Base-by-base conservation (phyloP, 345 rosid genomes). In the Camelina hispida region DNA sequence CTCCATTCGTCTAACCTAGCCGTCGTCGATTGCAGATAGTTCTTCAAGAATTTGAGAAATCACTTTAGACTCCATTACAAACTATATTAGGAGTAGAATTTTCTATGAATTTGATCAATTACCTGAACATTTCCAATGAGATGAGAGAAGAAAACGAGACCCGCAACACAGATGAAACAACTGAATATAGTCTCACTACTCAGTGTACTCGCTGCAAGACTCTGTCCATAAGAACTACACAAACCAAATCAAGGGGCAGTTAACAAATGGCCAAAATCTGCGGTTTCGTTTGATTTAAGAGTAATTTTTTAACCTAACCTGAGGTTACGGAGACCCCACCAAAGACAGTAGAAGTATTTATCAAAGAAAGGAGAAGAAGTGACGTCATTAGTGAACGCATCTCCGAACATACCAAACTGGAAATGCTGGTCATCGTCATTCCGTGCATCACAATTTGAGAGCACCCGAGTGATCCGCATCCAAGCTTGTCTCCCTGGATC, bases 1-100 rank as follows among this genome's bases (percentile, higher is more conserved):
- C 96, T 90, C 97, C 98, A 93, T 71, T 93, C 98, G 44, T 93
- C 97, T 59, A 88, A 51, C 83, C 95, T 89, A 15, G 89, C 90
- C 17, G 89, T 79, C 37, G 95, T 83, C n/a, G 98, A 90, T 93
- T 88, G 88, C 77, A 93, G 83, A 77, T 88, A 90, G 46, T 83
- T 84, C 98, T 88, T 77, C 77, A 78, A 71, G 46, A 77, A 13
- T 22, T 14, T 47, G 48, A 57, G 40, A 73, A 70, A 23, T 58
- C 35, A 30, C 40, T 59, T 59, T 71, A 22, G 58, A 23, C 46
- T 68, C 6, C 22, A 47, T 62, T 59, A 20, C 4, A 52, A 73
- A 38, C 12, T 6, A 34, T 51, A 3, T 11, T 52, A 2, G 2
- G 9, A 20, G 14, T 13, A 2, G 16, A 13, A 38, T 14, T 43